phyloP scores from a whole-genome alignment of 192 early-diverging fungal genomes.

The Coemansia sp. region DNA sequence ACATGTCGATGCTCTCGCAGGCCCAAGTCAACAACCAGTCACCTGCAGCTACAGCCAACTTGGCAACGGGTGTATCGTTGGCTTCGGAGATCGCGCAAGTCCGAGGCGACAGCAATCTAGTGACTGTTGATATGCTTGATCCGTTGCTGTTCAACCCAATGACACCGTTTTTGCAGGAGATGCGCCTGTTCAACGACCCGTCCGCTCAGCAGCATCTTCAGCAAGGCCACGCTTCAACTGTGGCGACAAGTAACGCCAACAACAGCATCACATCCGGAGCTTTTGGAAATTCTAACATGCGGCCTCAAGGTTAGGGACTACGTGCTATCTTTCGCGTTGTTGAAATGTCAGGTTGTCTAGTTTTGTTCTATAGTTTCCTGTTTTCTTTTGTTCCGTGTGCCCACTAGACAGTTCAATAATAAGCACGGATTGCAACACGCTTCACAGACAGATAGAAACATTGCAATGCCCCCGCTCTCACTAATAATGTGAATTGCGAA shows the following conservation, averaged over 20 bases:
- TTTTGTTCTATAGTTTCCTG: no score
- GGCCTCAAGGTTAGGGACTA: neutral
- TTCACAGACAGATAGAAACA: no score
- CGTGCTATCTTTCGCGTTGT: no score
- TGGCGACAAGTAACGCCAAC: slow-evolving; percentile 6
- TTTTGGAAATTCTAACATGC: neutral
- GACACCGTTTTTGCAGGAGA: slow-evolving; percentile 52
- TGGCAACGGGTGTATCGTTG: slow-evolving; percentile 4
- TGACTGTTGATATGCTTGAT: slow-evolving; percentile 33
- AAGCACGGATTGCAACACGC: no score
- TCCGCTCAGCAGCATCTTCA: slow-evolving; percentile 7
- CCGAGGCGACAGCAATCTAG: slow-evolving; percentile 9
- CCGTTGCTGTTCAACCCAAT: slow-evolving; percentile 53
- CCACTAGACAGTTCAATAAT: no score
- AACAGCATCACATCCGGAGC: slow-evolving; percentile 1
- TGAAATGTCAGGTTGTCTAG: no score
- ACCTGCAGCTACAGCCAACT: neutral
- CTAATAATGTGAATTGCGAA: no score
- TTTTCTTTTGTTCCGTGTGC: no score
- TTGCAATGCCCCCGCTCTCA: no score
- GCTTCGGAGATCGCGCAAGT: slow-evolving; percentile 8
- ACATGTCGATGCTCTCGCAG: neutral
- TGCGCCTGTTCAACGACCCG: slow-evolving; percentile 35
- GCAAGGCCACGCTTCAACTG: neutral
- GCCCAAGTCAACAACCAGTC: neutral